Conservation (phyloP, 106 monocot species). For the Dendrobium officinale region DNA sequence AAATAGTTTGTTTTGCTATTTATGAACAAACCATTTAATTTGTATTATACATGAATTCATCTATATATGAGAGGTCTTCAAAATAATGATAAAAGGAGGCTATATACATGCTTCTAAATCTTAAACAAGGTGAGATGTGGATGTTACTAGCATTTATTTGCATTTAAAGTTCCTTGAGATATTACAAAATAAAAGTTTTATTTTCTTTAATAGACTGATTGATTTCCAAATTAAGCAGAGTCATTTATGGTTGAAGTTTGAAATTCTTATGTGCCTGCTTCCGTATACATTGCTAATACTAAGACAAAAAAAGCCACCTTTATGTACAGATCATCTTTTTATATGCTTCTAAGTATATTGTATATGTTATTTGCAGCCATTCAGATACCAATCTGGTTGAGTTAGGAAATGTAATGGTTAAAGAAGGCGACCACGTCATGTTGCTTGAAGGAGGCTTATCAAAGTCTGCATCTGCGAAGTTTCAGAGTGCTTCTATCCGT, state of each 20-base stretch:
- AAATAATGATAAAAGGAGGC: background rate
- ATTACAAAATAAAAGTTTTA: background rate
- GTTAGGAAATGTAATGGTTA: conserved; percentile 38
- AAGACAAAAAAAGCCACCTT: background rate
- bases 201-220: background rate
- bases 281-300: background rate
- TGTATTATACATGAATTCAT: background rate
- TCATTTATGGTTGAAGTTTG: background rate
- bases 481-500: conserved; percentile 35
- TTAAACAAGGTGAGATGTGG: background rate
- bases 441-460: conserved; percentile 61
- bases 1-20: too few species aligned
- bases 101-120: background rate
- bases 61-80: background rate
- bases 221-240: background rate
- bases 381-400: conserved; percentile 61
- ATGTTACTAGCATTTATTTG: background rate
- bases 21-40: too few species aligned
- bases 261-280: background rate
- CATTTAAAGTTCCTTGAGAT: background rate
- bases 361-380: conserved; percentile 30
- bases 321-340: background rate
- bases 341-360: background rate
- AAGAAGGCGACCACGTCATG: conserved; percentile 44
- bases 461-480: conserved; percentile 44